Evolutionary conservation across 495 filamentous ascomycete species (phyloP), one percentile per base, ranked within the genome.

Genomic region (Chaetomium tenue): DNA sequence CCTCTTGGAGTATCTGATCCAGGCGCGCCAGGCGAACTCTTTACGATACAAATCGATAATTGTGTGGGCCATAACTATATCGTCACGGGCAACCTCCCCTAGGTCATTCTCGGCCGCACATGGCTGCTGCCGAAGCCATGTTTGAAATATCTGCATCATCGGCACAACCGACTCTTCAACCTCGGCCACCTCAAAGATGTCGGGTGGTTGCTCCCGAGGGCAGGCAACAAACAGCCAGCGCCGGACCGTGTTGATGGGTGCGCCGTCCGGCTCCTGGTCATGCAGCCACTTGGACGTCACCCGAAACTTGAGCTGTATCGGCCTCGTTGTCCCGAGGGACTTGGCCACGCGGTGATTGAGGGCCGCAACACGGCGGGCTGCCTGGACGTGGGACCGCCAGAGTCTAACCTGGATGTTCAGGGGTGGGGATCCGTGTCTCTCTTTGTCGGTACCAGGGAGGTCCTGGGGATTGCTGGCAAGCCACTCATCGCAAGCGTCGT

Each of bases 141-240:
- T 12, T 20, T 40, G 48, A 23, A 54, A 61, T 0, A 30, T 7
- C 1, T 33, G 23, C 2, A 54, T 11, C 23, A 22, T 50, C 37
- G 60, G 60, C 33, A 61, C 48, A 2, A 30, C 60, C 60, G 60
- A 53, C 60, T 61, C 60, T 18, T 61, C 48, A 12, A 26, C 15
- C 5, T 15, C 5, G 7, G 44, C 50, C 3, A 54, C 25, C 48
- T 61, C 48, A 15, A 61, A 61, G 7, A 61, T 44, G 23, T 61
- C 60, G 15, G 60, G 60, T 16, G 15, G 9, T n/a, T 39, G 58
- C 0, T 1, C 12, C 16, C 57, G 57, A 40, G 40, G 28, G 23
- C 25, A 48, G 15, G 11, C 0, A 2, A 28, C 48, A 46, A 28
- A 39, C n/a, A 1, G 0, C 44, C 0, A 8, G 8, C 33, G 18